Evolutionary conservation across 495 filamentous ascomycete species (phyloP), one percentile per base, ranked within the genome.

Genomic region (Haplographium delicatum): DNA sequence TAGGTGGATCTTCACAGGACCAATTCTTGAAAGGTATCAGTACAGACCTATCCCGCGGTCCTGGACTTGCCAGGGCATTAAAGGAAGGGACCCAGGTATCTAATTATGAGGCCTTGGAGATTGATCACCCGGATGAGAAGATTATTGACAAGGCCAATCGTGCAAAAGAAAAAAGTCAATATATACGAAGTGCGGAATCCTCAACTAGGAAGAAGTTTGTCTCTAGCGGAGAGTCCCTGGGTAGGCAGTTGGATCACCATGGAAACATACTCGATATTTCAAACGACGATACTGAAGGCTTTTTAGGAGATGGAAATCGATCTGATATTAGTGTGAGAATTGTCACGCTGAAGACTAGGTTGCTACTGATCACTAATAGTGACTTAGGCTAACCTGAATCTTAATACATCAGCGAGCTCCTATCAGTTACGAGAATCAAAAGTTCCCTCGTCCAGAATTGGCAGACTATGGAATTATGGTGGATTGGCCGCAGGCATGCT

Each of bases 401-500:
- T 34, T 16, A 7, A 18, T 41, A 20, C 44, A 18, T 11, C 41
- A 35, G 24, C 53, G 20, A 10, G 55, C 23, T 54, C 60, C 18
- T 94, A 93, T 64, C 69, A 86, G 55, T 85, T 97, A 70, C 77
- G 82, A 42, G 90, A 96, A 59, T 97, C 93, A 22, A 82, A 82
- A 50, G 91, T 98, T 2, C 93, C 93, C 8, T 89, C 93, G 4
- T 86, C 89, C 19, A 83, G 93, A 1, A 63, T 98, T 31, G 83
- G 90, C 20, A 75, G 93, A 49, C 64, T 98, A 11, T 96, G 91
- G 85, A 91, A 97, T 63, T 98, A 97, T 66, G 80, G 88, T 47
- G 89, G 94, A 1, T 73, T 98, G 4, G 93, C 88, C 24, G 88
- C 89, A 0, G 91, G 91, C 20, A 96, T 98, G 90, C 83, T 95